These are phyloP conservation scores for Globisporangium cylindrosporum DNA, from an alignment of 352 stramenopile species.

Conservation along the genomic window DNA sequence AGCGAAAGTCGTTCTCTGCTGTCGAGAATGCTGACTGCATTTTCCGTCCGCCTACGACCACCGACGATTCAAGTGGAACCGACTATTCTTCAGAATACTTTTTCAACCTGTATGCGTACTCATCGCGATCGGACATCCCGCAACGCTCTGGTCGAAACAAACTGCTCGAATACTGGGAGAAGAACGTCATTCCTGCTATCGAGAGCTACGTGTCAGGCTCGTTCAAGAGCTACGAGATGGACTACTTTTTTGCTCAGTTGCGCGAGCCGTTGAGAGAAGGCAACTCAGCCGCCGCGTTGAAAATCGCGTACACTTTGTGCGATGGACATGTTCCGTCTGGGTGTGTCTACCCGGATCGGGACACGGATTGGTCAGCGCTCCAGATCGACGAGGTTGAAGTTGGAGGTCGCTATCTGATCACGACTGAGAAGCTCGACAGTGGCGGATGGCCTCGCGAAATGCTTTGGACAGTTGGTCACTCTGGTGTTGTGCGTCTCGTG, in stretches of 20 bases:
- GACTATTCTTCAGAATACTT: constrained; percentile 41
- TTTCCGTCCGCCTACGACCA: constrained; percentile 24
- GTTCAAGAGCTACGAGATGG: constrained; percentile 87
- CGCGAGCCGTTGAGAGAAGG: constrained; percentile 73
- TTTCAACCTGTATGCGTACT: constrained; percentile 74
- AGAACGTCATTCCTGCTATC: constrained; percentile 82
- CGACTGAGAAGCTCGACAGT: constrained; percentile 29
- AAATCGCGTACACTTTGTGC: constrained; percentile 79
- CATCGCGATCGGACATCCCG: constrained; percentile 53
- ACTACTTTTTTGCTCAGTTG: constrained; percentile 84
- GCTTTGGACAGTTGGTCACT: constrained; percentile 67
- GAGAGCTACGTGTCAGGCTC: constrained; percentile 77
- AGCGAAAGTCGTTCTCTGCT: constrained; percentile 28
- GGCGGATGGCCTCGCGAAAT: constrained; percentile 45
- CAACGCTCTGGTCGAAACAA: constrained; percentile 77
- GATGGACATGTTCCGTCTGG: constrained; percentile 76
- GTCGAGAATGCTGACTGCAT: constrained; percentile 34
- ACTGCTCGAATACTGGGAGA: constrained; percentile 81
- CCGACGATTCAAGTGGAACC: constrained; percentile 16
- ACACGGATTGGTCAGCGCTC: constrained; percentile 73
- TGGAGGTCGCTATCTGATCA: constrained; percentile 52
- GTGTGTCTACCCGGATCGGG: constrained; percentile 74
- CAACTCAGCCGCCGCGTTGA: constrained; percentile 67
- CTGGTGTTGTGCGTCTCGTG: constrained; percentile 44
- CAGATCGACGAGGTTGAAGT: constrained; percentile 79